phyloP scores from a whole-genome alignment of 2,329 filamentous ascomycete genomes.

The Colletotrichum liaoningense region DNA sequence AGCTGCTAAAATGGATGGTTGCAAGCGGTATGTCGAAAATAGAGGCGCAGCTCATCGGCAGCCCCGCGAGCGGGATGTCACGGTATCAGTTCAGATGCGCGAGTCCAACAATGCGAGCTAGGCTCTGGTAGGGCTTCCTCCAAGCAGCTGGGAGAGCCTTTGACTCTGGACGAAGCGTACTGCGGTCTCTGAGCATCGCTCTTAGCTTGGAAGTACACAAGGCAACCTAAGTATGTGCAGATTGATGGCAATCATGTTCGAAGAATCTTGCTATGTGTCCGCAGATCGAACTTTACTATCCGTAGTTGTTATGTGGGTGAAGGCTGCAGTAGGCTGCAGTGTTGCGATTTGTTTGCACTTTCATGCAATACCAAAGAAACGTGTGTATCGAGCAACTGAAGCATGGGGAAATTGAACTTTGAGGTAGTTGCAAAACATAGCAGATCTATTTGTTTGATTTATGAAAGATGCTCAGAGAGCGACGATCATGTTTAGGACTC shows the following conservation, averaged over 20 bases:
- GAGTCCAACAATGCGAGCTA: neutral
- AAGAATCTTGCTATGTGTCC: no score
- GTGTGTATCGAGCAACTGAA: neutral
- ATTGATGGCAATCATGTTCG: no score
- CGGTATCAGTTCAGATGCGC: neutral
- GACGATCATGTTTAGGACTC: neutral
- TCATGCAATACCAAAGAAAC: neutral
- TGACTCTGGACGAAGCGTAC: neutral
- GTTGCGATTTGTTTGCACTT: neutral
- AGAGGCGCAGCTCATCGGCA: neutral
- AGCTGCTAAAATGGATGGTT: neutral
- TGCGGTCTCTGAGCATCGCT: neutral
- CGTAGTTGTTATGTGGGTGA: no score
- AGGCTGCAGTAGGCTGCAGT: neutral
- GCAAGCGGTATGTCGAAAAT: neutral
- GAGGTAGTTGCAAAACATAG: neutral
- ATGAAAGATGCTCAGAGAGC: neutral
- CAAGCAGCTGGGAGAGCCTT: neutral
- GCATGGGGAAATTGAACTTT: neutral
- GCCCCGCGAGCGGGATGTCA: neutral
- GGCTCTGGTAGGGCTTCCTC: no score
- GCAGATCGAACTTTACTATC: no score
- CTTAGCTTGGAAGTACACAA: no score
- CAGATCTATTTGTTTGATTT: neutral
- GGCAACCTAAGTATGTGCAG: no score